A percentile compares a stretch with the other conserved stretches of the same genome.
Evolutionary conservation across 305 asterid species (phyloP).

Genomic region (Withania somnifera): DNA sequence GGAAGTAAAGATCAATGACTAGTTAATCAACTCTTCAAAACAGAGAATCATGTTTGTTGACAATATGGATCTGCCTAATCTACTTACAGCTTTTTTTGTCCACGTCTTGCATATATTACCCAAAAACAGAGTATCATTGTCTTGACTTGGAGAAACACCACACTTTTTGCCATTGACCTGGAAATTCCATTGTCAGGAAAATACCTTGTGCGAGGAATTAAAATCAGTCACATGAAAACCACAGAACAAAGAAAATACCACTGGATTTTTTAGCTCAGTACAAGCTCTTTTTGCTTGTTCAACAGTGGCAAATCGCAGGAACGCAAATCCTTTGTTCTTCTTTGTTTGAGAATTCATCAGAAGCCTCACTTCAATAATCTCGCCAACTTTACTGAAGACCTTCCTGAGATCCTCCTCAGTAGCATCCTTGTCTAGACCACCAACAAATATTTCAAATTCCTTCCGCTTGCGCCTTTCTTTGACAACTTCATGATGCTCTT

Average conservation of each 20-base stretch:
- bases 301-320: conserved; percentile 89
- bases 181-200: conserved; percentile 36
- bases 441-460: conserved; percentile 93
- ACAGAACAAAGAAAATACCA: conserved; percentile 51
- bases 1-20: conserved; percentile 35
- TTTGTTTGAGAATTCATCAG: conserved; percentile 97
- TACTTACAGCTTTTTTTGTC: conserved; percentile 93
- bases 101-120: conserved; percentile 96
- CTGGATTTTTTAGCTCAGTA: conserved; percentile 65
- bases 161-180: conserved; percentile 98
- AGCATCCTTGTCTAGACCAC: conserved; percentile 98
- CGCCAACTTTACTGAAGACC: conserved; percentile 88
- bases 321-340: conserved; percentile 97
- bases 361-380: conserved; percentile 88
- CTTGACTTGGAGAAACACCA: conserved; percentile 97
- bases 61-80: conserved; percentile 11
- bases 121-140: conserved; percentile 90
- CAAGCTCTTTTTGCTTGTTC: conserved; percentile 96
- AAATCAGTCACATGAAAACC: conserved; percentile 23
- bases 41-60: conserved; percentile 15
- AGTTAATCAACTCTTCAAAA: conserved; percentile 13
- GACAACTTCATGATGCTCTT: conserved; percentile 71
- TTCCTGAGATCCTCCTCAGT: conserved; percentile 83
- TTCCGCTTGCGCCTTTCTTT: conserved; percentile 90
- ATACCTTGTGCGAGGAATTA: conserved; percentile 13